Percentiles rank a stretch among this genome's conserved stretches.
Evolutionary conservation across 1,284 basidiomycete genomes (phyloP).

Genomic region (Apiotrichum laibachii): DNA sequence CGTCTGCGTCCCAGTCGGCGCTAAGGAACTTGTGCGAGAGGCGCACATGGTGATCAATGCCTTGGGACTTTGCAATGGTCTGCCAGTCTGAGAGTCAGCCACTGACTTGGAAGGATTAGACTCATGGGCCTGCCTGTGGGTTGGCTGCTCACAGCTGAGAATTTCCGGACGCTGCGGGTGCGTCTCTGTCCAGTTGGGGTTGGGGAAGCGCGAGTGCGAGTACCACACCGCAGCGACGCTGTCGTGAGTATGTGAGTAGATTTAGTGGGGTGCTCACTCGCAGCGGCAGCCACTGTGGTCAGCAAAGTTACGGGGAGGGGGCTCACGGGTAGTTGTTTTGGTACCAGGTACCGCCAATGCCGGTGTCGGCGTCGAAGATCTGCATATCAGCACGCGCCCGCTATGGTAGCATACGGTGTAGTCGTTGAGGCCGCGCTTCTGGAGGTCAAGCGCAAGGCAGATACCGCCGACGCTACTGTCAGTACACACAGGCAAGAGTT

Average conservation of each 20-base stretch:
- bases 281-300: conserved; percentile 15
- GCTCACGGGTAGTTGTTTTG: conserved; percentile 8
- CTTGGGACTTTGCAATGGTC: conserved; percentile 6
- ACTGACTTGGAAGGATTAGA: not conserved
- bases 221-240: conserved; percentile 9
- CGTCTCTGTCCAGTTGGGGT: conserved; percentile 9
- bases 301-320: not conserved
- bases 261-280: not conserved
- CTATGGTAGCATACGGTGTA: conserved; percentile 22
- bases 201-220: conserved; percentile 10
- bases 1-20: conserved; percentile 2
- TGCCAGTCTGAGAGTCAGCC: conserved; percentile 6
- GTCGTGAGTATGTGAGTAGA: too few relatives aligned
- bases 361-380: conserved; percentile 4
- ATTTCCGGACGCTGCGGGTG: conserved; percentile 9
- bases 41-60: conserved; percentile 1
- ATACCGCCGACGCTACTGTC: conserved; percentile 26
- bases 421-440: conserved; percentile 25
- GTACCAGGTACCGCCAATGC: conserved; percentile 8
- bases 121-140: not conserved
- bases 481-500: not conserved
- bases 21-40: not conserved
- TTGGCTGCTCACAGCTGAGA: conserved; percentile 6
- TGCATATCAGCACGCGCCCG: not conserved
- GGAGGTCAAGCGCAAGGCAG: conserved; percentile 24